Conservation (phyloP, 352 stramenopile species). For the Pythium rhizo-oryzae region DNA sequence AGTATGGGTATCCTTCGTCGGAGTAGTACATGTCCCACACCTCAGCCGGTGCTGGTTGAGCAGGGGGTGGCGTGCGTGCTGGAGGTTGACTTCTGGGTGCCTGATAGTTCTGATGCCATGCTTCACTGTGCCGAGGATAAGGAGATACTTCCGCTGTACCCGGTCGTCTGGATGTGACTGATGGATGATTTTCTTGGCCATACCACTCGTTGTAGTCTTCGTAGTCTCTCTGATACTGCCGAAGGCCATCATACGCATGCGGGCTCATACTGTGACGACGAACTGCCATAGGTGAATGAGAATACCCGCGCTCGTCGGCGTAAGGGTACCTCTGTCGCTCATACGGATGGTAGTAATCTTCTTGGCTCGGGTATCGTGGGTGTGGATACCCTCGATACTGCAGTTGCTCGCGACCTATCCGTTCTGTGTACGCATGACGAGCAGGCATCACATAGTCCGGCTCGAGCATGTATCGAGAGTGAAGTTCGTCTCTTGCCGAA, state of each 20-base stretch:
- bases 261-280: slow-evolving; percentile 19
- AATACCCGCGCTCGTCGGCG: slow-evolving; percentile 16
- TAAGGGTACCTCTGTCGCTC: not conserved
- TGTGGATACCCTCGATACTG: slow-evolving; percentile 23
- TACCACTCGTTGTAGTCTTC: slow-evolving; percentile 18
- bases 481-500: slow-evolving; percentile 40
- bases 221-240: slow-evolving; percentile 1
- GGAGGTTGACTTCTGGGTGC: not conserved
- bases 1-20: slow-evolving; percentile 77
- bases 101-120: slow-evolving; percentile 16
- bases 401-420: slow-evolving; percentile 33
- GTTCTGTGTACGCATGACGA: slow-evolving; percentile 41
- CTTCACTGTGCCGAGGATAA: slow-evolving; percentile 3
- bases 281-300: not conserved
- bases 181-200: not conserved
- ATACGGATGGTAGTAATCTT: slow-evolving; percentile 8
- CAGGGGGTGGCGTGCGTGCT: not conserved
- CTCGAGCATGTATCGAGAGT: slow-evolving; percentile 23
- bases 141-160: slow-evolving; percentile 10
- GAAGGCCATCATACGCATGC: slow-evolving; percentile 4
- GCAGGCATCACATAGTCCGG: slow-evolving; percentile 14
- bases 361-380: not conserved
- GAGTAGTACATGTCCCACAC: slow-evolving; percentile 77
- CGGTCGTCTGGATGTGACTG: not conserved
- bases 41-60: slow-evolving; percentile 6